Base-by-base conservation (phyloP, 495 filamentous ascomycete genomes). In the Daldinia bambusicola region DNA sequence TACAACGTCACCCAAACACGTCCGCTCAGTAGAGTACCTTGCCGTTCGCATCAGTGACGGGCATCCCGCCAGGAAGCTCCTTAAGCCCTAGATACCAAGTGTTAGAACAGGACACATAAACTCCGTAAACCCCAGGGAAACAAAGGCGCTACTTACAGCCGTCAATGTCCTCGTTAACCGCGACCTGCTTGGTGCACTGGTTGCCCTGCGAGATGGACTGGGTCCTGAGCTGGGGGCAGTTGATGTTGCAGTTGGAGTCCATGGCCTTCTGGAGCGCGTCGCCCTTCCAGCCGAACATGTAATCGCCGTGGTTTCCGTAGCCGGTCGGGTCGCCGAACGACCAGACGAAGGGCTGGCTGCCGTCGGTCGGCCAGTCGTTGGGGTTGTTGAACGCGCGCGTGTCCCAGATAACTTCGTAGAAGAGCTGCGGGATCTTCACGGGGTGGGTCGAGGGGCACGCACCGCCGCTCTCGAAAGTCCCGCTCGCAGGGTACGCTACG, bases 311-410 rank as follows among this genome's bases (percentile, higher is more conserved):
- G 50, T 77, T 77, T 0, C 78, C 77, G 65, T 77, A 81, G 1
- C 80, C 80, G 0, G 78, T 80, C 4, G 59, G 26, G 59, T 84
- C 76, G 32, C 80, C 79, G 58, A 71, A 80, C 12, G 69, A 74
- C 80, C 81, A 84, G 9, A 84, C 78, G 74, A 84, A 84, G 8
- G 83, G 82, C 69, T 84, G 81, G 61, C 67, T 75, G 64, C 80
- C 81, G 55, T 80, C 79, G 36, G 67, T 69, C 30, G 81, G 81
- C 80, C 81, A 83, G 57, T 80, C 70, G 52, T 82, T 77, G 13
- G 79, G 77, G 67, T 79, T 70, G 68, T 79, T 81, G 55, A 80
- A 81, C 12, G 48, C 18, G 0, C 63, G 64, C 8, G 80, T 81
- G 61, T 80, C 75, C 73, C 74, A 79, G 52, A 81, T 74, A 0